phyloP scores from a whole-genome alignment of 2,329 filamentous ascomycete species.

The Geosmithia putterillii region DNA sequence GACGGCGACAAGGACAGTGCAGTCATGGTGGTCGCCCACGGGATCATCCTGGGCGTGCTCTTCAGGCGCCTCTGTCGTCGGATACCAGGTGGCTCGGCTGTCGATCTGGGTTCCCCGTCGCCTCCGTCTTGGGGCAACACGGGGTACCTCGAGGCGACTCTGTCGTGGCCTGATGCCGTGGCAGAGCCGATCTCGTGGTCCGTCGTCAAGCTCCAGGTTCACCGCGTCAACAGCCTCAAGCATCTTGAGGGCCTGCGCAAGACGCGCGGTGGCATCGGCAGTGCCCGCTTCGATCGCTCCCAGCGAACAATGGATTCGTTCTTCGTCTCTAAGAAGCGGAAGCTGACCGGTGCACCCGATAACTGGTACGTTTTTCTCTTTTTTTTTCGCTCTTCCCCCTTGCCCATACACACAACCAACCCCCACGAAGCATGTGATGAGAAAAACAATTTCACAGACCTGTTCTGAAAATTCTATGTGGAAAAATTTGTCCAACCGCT shows the following conservation, averaged over 20 bases:
- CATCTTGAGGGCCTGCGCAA: constrained; percentile 67
- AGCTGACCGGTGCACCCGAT: constrained; percentile 10
- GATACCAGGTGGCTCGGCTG: constrained; percentile 19
- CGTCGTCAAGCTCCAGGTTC: constrained; percentile 28
- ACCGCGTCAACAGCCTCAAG: constrained; percentile 53
- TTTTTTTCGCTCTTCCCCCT: constrained; percentile 5
- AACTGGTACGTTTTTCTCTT: constrained; percentile 24
- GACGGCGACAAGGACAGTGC: too few species aligned
- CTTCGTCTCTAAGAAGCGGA: constrained; percentile 33
- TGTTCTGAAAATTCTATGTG: constrained; percentile 63
- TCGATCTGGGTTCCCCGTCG: constrained; percentile 4
- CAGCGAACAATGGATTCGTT: constrained; percentile 70
- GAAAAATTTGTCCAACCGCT: constrained; percentile 74
- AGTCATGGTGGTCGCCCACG: constrained; percentile 70
- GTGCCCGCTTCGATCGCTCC: constrained; percentile 58
- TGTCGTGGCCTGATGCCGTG: constrained; percentile 7
- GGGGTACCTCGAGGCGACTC: constrained; percentile 25
- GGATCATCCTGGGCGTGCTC: constrained; percentile 62
- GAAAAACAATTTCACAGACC: constrained; percentile 64
- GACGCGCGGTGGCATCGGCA: constrained; percentile 73
- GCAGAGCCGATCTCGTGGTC: neutral
- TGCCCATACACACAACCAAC: constrained; percentile 2
- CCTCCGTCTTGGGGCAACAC: constrained; percentile 40
- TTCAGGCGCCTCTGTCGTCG: constrained; percentile 49
- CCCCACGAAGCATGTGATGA: constrained; percentile 47